A percentile compares a stretch with the other conserved stretches of the same genome.
phyloP scores from a whole-genome alignment of 768 basidiomycete genomes.

The Pulveroboletus sp. region DNA sequence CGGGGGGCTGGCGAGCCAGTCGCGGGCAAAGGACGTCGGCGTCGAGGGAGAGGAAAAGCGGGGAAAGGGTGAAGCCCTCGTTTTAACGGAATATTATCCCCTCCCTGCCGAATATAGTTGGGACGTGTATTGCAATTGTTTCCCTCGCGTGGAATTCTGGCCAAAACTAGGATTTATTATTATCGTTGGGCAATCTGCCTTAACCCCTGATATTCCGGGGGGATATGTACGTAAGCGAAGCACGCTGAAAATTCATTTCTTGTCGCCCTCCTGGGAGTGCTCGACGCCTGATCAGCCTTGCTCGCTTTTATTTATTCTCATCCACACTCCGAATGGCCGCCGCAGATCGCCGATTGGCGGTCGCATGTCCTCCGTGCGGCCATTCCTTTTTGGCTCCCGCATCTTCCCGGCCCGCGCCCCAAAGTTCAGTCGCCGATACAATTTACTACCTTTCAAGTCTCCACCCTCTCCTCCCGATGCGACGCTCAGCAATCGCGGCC shows the following conservation, averaged over 20 bases:
- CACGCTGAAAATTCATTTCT: too few relatives aligned
- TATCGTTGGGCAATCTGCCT: conserved; percentile 50
- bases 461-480: conserved; percentile 24
- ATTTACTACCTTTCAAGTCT: conserved; percentile 22
- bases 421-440: conserved; percentile 34
- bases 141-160: conserved; percentile 60
- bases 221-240: conserved; percentile 63
- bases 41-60: conserved; percentile 52
- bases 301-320: background rate
- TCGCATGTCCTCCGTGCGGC: conserved; percentile 7
- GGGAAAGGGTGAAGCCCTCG: conserved; percentile 63
- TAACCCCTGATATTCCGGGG: conserved; percentile 60
- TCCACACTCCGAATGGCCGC: too few relatives aligned
- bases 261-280: conserved; percentile 20
- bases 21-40: conserved; percentile 27
- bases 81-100: conserved; percentile 73
- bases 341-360: conserved; percentile 32
- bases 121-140: conserved; percentile 60
- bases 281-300: conserved; percentile 7
- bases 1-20: conserved; percentile 22
- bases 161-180: conserved; percentile 60
- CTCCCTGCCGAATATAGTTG: conserved; percentile 70
- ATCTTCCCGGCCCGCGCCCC: conserved; percentile 8
- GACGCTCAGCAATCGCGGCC: conserved; percentile 11
- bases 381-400: conserved; percentile 3